Evolutionary conservation across 345 rosid species (phyloP).

Genomic region (Cochlearia excelsa): DNA sequence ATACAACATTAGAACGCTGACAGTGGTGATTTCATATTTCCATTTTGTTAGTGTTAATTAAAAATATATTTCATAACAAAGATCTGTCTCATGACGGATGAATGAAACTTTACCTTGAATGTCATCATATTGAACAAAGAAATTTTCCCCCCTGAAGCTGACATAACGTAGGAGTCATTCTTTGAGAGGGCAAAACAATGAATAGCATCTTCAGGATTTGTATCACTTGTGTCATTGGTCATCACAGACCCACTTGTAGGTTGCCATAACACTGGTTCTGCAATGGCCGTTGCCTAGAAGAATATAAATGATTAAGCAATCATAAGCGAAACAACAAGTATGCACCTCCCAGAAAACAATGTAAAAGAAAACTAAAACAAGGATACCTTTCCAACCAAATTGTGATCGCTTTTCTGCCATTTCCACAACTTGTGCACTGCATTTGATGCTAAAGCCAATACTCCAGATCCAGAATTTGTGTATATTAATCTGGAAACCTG

Average conservation of each 20-base stretch:
- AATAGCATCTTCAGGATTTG: constrained; percentile 74
- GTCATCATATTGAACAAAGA: constrained; percentile 47
- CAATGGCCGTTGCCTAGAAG: constrained; percentile 60
- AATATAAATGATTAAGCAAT: not conserved
- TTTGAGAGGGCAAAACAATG: constrained; percentile 77
- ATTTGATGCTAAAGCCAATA: constrained; percentile 78
- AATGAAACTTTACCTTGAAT: constrained; percentile 69
- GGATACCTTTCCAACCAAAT: constrained; percentile 48
- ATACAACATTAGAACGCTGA: constrained; percentile 5
- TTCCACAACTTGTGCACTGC: constrained; percentile 90
- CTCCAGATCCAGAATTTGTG: constrained; percentile 72
- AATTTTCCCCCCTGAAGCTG: constrained; percentile 65
- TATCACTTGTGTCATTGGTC: constrained; percentile 63
- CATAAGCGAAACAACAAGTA: not conserved
- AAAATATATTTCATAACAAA: not conserved
- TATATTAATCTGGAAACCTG: constrained; percentile 76
- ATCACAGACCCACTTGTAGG: constrained; percentile 62
- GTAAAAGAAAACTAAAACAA: not conserved
- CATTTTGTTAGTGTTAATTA: too few species aligned
- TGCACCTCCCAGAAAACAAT: not conserved
- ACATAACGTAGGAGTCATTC: constrained; percentile 67
- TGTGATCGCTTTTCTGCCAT: constrained; percentile 67
- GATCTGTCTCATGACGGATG: too few species aligned
- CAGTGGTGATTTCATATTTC: too few species aligned
- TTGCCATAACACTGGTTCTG: constrained; percentile 69